Evolutionary conservation across 2,329 filamentous ascomycete genomes (phyloP), one percentile per base, ranked within the genome.

Genomic region (Sordariomycetes sp.): DNA sequence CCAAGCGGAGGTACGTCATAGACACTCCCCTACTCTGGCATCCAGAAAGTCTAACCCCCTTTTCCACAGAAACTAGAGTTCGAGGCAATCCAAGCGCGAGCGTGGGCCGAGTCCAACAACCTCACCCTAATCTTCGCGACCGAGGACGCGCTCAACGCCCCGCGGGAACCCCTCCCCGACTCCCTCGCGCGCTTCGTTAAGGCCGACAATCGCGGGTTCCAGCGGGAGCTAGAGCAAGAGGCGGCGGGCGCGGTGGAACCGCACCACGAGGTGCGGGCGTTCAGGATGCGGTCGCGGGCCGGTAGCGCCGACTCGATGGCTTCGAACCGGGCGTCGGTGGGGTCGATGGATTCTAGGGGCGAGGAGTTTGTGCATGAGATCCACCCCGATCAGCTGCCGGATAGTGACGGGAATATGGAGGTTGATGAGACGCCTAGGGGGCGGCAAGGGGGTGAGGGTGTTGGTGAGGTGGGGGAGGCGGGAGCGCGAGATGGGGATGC

Each of bases 101-200:
- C 78, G 22, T 77, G 74, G 66, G 67, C 70, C 8, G 76, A 79
- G 53, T 74, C 73, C 10, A 77, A 74, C 57, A 71, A 68, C 20
- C 73, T 75, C 0, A 62, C 80, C 20, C 63, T 82, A 2, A 67
- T 82, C 4, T 82, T 82, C 62, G 79, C 79, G 24, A 77, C 76
- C 3, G 76, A 81, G 59, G 65, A 68, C 28, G 76, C 78, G 25
- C 64, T 80, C 59, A 61, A 68, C 13, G 60, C 63, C 22, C 63
- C 68, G 3, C 64, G 59, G 12, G 61, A 65, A 3, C 66, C 71
- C 12, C 65, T 81, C 17, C 68, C 77, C 50, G 62, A 68, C 15
- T 60, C 64, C 1, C 61, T 70, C 10, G 67, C 77, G 65, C 70
- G 71, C 35, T 82, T 82, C 62, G 69, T 76, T 5, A 72, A 70